Percentiles rank a stretch among this genome's conserved stretches.
phyloP scores from a whole-genome alignment of 202 grass and related monocot genomes.

The Brachypodium distachyon region DNA sequence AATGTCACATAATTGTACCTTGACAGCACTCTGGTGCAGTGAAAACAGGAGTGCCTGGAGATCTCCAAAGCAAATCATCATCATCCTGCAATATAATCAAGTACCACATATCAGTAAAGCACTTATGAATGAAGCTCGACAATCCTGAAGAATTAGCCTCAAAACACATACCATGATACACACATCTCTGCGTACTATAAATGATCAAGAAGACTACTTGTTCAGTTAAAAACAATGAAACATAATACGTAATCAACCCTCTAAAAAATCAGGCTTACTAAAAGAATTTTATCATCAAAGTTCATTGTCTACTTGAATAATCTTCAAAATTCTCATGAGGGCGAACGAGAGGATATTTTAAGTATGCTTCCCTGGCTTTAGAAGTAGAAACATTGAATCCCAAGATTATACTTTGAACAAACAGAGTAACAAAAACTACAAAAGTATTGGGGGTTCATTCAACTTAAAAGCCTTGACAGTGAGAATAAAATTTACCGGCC shows the following conservation, averaged over 20 bases:
- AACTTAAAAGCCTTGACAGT: background rate
- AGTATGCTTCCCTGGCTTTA: background rate
- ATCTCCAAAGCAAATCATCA: slow-evolving; percentile 76
- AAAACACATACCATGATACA: background rate
- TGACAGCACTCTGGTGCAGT: slow-evolving; percentile 91
- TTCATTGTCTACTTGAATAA: background rate
- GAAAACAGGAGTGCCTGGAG: slow-evolving; percentile 89
- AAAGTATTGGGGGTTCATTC: background rate
- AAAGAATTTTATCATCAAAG: slow-evolving; percentile 11
- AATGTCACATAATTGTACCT: slow-evolving; percentile 34
- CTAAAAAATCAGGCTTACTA: too few relatives aligned
- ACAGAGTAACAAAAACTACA: background rate
- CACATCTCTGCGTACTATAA: background rate
- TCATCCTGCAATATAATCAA: slow-evolving; percentile 54
- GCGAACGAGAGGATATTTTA: background rate
- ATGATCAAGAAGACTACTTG: background rate
- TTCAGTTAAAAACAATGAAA: background rate
- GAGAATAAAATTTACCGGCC: background rate
- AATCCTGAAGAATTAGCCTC: background rate
- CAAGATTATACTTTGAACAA: background rate
- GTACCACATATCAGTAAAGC: background rate
- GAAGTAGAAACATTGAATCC: background rate
- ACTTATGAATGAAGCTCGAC: background rate
- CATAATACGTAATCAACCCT: background rate
- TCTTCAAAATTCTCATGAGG: background rate